Percentiles rank a stretch among this genome's conserved stretches.
These are phyloP conservation scores for Rosa lucieae DNA, from an alignment of 306 rosid species.

Conservation along the genomic window DNA sequence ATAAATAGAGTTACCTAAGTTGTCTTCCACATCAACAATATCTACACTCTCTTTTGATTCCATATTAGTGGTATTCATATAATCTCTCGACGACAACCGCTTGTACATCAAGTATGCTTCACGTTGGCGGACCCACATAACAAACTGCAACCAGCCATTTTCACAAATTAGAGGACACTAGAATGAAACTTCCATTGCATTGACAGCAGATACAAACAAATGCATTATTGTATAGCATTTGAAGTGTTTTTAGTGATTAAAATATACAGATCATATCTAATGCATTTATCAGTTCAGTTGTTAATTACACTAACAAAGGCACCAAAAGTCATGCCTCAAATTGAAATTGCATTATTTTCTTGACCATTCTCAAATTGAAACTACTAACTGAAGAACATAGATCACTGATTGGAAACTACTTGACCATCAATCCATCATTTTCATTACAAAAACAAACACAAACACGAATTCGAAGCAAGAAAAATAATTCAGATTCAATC, in stretches of 20 bases:
- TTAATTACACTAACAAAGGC: not conserved
- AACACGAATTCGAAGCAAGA: not conserved
- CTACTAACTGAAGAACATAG: not conserved
- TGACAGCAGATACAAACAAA: conserved; percentile 15
- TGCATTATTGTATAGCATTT: not conserved
- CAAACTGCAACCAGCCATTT: conserved; percentile 32
- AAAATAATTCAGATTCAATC: not conserved
- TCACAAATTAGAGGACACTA: conserved; percentile 25
- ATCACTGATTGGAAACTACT: not conserved
- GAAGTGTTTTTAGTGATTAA: not conserved
- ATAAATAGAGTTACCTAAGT: conserved; percentile 49
- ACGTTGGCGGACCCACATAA: conserved; percentile 68
- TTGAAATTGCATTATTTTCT: not conserved
- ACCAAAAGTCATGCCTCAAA: not conserved
- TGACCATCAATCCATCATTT: not conserved
- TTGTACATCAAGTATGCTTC: conserved; percentile 72
- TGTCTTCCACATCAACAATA: conserved; percentile 61
- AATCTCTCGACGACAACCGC: conserved; percentile 66
- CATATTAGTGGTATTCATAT: conserved; percentile 31
- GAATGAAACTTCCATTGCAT: not conserved
- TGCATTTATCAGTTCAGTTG: not conserved
- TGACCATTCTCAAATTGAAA: not conserved
- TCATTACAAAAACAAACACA: not conserved
- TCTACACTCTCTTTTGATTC: conserved; percentile 49
- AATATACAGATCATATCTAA: not conserved